phyloP scores from a whole-genome alignment of 2,329 filamentous ascomycete genomes.

The Fusarium fujikuroi region DNA sequence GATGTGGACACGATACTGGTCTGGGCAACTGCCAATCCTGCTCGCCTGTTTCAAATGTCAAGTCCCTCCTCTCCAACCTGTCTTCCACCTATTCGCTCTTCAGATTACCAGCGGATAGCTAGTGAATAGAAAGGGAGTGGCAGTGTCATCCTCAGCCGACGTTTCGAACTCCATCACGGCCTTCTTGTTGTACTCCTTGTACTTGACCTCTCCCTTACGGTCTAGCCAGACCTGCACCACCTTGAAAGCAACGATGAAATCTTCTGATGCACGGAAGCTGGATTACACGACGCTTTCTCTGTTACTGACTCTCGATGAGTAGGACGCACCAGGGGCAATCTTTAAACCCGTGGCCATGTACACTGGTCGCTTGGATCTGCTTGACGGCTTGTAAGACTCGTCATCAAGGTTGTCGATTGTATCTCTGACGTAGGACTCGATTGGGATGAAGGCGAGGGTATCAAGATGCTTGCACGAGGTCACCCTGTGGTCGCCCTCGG shows the following conservation, averaged over 20 bases:
- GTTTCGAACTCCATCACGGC: background rate
- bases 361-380: background rate
- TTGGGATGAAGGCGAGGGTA: background rate
- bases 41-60: fast-evolving
- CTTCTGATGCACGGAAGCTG: fast-evolving
- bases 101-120: background rate
- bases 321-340: background rate
- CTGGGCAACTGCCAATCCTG: fast-evolving
- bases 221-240: background rate
- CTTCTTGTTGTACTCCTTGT: fast-evolving
- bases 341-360: background rate
- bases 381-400: fast-evolving
- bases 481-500: fast-evolving
- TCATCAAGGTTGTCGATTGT: fast-evolving
- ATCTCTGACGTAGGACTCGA: background rate
- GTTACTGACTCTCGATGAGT: fast-evolving
- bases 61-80: too few species aligned
- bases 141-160: fast-evolving
- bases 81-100: fast-evolving
- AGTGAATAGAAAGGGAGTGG: background rate
- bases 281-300: background rate
- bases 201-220: background rate
- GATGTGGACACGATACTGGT: fast-evolving
- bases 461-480: background rate
- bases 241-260: background rate